Conservation (phyloP, 768 basidiomycete species). For the Hydnomerulius pinastri region DNA sequence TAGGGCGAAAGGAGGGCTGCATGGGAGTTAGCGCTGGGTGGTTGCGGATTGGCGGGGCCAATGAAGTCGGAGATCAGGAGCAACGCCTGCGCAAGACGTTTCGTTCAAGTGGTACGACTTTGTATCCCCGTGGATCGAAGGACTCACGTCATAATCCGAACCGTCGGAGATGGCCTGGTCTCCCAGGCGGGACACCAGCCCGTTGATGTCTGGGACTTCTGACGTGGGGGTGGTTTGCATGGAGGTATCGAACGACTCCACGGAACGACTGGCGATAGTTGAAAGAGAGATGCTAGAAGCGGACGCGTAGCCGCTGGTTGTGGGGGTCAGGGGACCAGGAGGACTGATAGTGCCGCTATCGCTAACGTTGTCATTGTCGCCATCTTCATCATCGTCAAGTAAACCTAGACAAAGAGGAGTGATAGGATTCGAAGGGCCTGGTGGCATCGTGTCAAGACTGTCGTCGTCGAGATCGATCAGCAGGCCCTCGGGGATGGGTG, state of each 20-base stretch:
- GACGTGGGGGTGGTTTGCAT: constrained; percentile 32
- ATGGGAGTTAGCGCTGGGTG: constrained; percentile 1
- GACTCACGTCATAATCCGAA: constrained; percentile 66
- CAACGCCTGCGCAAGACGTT: constrained; percentile 47
- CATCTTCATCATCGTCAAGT: constrained; percentile 18
- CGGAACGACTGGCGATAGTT: constrained; percentile 22
- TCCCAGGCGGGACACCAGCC: constrained; percentile 58
- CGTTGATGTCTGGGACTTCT: constrained; percentile 60
- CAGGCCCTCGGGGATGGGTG: constrained; percentile 50
- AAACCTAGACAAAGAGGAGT: constrained; percentile 25
- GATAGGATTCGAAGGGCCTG: constrained; percentile 4
- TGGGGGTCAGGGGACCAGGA: constrained; percentile 33
- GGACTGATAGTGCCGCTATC: constrained; percentile 35
- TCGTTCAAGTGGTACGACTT: constrained; percentile 21
- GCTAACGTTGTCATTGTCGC: constrained; percentile 19
- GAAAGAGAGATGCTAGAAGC: constrained; percentile 31
- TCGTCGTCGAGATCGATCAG: constrained; percentile 58
- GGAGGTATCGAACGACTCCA: constrained; percentile 29
- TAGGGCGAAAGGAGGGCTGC: constrained; percentile 12
- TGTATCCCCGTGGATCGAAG: constrained; percentile 23
- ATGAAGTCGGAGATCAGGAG: constrained; percentile 62
- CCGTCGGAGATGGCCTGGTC: constrained; percentile 46
- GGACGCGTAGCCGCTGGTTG: constrained; percentile 27
- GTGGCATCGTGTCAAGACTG: constrained; percentile 27
- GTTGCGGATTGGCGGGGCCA: constrained; percentile 45